Evolutionary conservation across 768 basidiomycete genomes (phyloP), one percentile per base, ranked within the genome.

Genomic region (Termitomyces bulborhizus): DNA sequence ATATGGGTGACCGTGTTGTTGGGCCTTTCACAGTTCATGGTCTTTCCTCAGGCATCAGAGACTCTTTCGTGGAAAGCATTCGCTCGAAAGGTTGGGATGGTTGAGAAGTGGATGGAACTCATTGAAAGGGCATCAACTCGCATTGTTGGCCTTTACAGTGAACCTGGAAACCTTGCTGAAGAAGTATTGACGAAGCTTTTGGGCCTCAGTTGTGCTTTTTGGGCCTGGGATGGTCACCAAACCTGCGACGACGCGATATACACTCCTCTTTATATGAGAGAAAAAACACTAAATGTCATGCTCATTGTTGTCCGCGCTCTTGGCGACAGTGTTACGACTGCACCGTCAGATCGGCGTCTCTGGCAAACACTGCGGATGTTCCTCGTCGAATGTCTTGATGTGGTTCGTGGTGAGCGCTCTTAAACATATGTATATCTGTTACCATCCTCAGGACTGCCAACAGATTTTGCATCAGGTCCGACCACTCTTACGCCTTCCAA

Each of bases 1-100:
- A 63, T 69, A 55, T 86, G 81, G 82, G 62, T 76, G 11, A 73
- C 75, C 27, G 71, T 85, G 54, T 69, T 85, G 47, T 63, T 73
- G 45, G 78, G 74, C 0, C 68, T 86, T 24, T 73, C 81, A 1
- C 80, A 84, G 44, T 73, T 79, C 55, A 75, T 81, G 60, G 73
- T 83, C 41, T 83, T 88, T 63, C 83, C 83, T n/a, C 58, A 60
- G 15, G 68, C 76, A 9, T 76, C 81, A n/a, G 71, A 70, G 24
- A 66, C 70, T 32, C 70, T 77, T 26, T 67, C 73, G 2, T 88
- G 84, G 81, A 71, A 69, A 41, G 73, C 76, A 11, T 73, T 82
- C 60, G 75, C 81, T 60, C 84, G 86, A 62, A 83, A 80, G 60
- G 71, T 83, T 53, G 74, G 71, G 53, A 70, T 86, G 59, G 77